phyloP scores from a whole-genome alignment of 1,284 basidiomycete genomes.

The Earliella scabrosa region DNA sequence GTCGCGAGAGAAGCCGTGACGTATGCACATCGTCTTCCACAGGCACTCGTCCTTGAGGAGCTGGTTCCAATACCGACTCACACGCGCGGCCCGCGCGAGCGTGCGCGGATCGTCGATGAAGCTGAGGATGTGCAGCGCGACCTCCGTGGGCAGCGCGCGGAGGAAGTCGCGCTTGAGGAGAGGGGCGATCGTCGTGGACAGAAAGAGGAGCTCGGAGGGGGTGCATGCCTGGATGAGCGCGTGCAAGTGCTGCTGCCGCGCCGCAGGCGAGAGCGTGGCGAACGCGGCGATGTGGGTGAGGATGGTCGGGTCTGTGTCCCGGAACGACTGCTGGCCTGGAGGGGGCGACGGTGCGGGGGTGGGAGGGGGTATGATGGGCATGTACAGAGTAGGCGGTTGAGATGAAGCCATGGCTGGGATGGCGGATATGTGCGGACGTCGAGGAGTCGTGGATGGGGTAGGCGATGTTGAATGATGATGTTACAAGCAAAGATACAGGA shows the following conservation, averaged over 20 bases:
- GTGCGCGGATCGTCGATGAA: constrained; percentile 86
- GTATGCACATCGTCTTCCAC: constrained; percentile 83
- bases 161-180: constrained; percentile 90
- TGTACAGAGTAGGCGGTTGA: constrained; percentile 41
- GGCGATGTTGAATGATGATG: too few relatives aligned
- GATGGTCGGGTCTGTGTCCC: constrained; percentile 28
- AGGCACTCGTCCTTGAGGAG: constrained; percentile 84
- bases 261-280: constrained; percentile 40
- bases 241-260: constrained; percentile 65
- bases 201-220: constrained; percentile 78
- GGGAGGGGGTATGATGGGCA: constrained; percentile 66
- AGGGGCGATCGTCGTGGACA: constrained; percentile 78
- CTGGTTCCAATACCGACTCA: constrained; percentile 78
- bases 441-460: too few relatives aligned
- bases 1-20: constrained; percentile 52
- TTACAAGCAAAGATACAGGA: background rate
- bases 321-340: constrained; percentile 28
- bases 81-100: constrained; percentile 73
- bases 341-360: constrained; percentile 72
- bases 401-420: constrained; percentile 13
- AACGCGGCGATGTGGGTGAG: constrained; percentile 39
- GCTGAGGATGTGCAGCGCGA: constrained; percentile 80
- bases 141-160: constrained; percentile 80
- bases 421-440: background rate
- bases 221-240: constrained; percentile 69